Percentiles rank a stretch among this genome's conserved stretches.
These are phyloP conservation scores for Lentinula aciculospora DNA, from an alignment of 768 basidiomycete genomes.

Conservation along the genomic window DNA sequence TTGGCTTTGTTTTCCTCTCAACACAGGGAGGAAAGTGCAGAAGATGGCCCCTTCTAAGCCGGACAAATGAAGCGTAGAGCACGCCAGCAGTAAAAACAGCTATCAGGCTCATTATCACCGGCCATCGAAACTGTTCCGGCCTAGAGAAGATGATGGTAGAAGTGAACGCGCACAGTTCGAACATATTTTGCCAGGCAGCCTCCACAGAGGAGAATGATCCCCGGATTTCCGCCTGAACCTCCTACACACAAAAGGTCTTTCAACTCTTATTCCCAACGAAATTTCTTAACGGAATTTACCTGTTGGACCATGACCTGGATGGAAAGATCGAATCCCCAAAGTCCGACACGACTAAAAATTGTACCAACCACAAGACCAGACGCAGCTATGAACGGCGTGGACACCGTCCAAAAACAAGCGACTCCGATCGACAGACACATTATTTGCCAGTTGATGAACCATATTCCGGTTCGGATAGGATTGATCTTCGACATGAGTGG, in stretches of 20 bases:
- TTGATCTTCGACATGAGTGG: conserved; percentile 16
- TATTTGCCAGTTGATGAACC: conserved; percentile 24
- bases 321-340: conserved; percentile 25
- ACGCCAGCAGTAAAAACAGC: conserved; percentile 13
- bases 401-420: conserved; percentile 11
- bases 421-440: conserved; percentile 17
- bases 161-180: conserved; percentile 19
- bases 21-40: conserved; percentile 11
- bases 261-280: too few relatives aligned
- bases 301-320: conserved; percentile 22
- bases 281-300: neutral
- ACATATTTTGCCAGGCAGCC: conserved; percentile 20
- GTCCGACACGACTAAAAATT: conserved; percentile 20
- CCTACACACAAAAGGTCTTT: neutral
- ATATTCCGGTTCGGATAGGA: conserved; percentile 21
- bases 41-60: conserved; percentile 19
- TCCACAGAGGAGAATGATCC: conserved; percentile 23
- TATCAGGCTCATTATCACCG: conserved; percentile 16
- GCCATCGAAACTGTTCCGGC: conserved; percentile 22
- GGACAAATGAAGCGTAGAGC: conserved; percentile 17
- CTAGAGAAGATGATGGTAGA: conserved; percentile 18
- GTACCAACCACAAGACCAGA: conserved; percentile 16
- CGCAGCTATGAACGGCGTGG: conserved; percentile 10
- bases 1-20: neutral
- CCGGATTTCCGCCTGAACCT: conserved; percentile 14